These are phyloP conservation scores for Mallotus repandus DNA, from an alignment of 441 rosid genomes.

Conservation along the genomic window DNA sequence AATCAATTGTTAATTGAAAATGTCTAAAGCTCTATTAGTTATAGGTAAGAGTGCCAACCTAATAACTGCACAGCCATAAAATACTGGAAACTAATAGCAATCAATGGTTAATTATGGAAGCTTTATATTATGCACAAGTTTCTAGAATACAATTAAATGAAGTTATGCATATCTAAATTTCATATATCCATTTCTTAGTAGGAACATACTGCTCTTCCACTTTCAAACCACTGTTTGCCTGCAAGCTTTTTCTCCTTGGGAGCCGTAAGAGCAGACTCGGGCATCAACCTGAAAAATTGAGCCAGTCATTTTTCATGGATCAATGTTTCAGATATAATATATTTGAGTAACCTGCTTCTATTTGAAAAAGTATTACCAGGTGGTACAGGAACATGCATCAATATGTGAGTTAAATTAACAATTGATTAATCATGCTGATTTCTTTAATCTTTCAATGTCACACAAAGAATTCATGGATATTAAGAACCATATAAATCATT, in stretches of 20 bases:
- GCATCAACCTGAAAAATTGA: conserved; percentile 67
- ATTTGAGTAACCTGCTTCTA: not conserved
- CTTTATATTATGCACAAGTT: not conserved
- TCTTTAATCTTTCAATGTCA: too few species aligned
- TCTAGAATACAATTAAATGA: not conserved
- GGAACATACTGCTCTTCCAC: conserved; percentile 60
- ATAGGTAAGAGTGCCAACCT: not conserved
- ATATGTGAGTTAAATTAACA: too few species aligned
- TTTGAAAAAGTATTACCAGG: not conserved
- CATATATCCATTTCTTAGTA: conserved; percentile 2
- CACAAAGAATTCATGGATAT: too few species aligned
- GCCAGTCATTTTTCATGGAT: conserved; percentile 5
- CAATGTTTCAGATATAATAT: not conserved
- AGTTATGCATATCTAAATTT: conserved; percentile 5
- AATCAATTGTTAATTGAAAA: not conserved
- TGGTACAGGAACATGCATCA: too few species aligned
- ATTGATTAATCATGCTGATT: too few species aligned
- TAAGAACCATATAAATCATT: conserved; percentile 4
- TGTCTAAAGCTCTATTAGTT: not conserved
- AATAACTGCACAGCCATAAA: not conserved
- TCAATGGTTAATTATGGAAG: not conserved
- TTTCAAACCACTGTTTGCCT: conserved; percentile 97
- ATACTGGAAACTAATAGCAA: not conserved
- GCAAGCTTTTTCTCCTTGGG: conserved; percentile 85
- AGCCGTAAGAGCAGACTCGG: conserved; percentile 76